Evolutionary conservation across 257 asterid species (phyloP).

Genomic region (Solanum peruvianum): DNA sequence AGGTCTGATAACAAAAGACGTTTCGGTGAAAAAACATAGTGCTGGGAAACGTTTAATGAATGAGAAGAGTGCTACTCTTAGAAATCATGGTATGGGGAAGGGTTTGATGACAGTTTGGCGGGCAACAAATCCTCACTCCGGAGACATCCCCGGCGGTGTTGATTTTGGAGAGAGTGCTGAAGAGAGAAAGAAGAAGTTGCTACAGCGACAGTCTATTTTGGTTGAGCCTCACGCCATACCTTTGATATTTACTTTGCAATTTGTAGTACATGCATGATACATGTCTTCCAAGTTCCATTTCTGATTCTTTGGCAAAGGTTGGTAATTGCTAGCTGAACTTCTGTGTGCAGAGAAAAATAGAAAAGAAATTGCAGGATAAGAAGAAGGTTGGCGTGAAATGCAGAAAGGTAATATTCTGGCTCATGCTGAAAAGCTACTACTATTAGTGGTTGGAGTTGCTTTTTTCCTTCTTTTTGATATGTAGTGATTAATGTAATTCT

Average conservation of each 20-base stretch:
- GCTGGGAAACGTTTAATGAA: conserved; percentile 48
- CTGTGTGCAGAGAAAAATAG: conserved; percentile 51
- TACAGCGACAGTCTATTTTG: conserved; percentile 45
- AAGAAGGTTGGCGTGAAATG: conserved; percentile 42
- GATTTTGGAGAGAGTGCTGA: conserved; percentile 18
- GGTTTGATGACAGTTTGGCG: conserved; percentile 56
- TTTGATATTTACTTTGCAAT: neutral
- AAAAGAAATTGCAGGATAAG: conserved; percentile 46
- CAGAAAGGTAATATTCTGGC: conserved; percentile 36
- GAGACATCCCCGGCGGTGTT: conserved; percentile 27
- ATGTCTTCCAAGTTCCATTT: neutral
- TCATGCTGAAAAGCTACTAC: neutral
- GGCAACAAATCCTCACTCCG: conserved; percentile 23
- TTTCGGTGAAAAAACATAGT: conserved; percentile 34
- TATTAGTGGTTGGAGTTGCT: neutral
- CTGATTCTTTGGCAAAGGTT: neutral
- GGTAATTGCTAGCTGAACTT: conserved; percentile 1
- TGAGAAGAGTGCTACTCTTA: conserved; percentile 16
- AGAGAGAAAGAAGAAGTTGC: conserved; percentile 51
- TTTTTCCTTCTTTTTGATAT: neutral
- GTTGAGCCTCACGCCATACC: conserved; percentile 29
- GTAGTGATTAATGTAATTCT: neutral
- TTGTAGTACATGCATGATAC: neutral
- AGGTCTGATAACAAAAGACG: conserved; percentile 44
- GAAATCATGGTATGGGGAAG: conserved; percentile 51